Percentiles rank a stretch among this genome's conserved stretches.
Evolutionary conservation across 2,329 filamentous ascomycete genomes (phyloP).

Genomic region (Xylariaceae sp.): DNA sequence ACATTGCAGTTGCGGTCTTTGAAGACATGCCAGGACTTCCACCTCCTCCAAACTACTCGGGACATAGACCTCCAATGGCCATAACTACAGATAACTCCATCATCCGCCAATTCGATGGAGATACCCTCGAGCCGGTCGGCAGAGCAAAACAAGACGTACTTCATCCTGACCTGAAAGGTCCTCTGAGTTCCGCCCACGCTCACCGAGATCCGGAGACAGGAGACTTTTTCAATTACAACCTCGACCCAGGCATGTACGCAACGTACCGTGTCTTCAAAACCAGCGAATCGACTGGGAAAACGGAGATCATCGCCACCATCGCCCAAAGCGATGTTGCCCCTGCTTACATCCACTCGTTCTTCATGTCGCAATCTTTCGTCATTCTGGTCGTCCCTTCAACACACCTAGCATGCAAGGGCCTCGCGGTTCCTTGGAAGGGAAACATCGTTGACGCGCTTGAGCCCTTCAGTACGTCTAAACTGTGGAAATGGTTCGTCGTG

Average conservation of each 20-base stretch:
- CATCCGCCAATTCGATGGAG: slow-evolving; percentile 63
- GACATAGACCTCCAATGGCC: slow-evolving; percentile 49
- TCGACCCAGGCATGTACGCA: slow-evolving; percentile 55
- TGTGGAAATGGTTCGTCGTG: slow-evolving; percentile 70
- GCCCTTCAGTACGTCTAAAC: slow-evolving; percentile 55
- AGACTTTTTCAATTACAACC: slow-evolving; percentile 79
- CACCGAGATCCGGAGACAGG: slow-evolving; percentile 69
- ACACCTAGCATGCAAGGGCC: slow-evolving; percentile 55
- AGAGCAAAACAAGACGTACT: slow-evolving; percentile 58
- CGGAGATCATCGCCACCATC: slow-evolving; percentile 69
- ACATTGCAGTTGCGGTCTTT: slow-evolving; percentile 65
- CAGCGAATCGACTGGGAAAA: slow-evolving; percentile 60
- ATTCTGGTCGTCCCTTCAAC: slow-evolving; percentile 71
- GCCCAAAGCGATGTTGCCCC: slow-evolving; percentile 45
- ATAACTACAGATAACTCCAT: slow-evolving; percentile 54
- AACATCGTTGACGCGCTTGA: slow-evolving; percentile 69
- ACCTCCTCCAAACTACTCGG: slow-evolving; percentile 16
- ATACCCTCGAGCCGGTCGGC: slow-evolving; percentile 70
- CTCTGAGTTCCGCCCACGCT: slow-evolving; percentile 67
- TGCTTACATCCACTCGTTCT: slow-evolving; percentile 82
- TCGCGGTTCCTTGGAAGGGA: slow-evolving; percentile 60
- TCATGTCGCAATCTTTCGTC: slow-evolving; percentile 68
- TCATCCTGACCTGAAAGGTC: slow-evolving; percentile 67
- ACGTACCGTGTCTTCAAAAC: slow-evolving; percentile 70
- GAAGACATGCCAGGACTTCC: slow-evolving; percentile 60